A percentile compares a stretch with the other conserved stretches of the same genome.
Conservation (phyloP, 768 basidiomycete genomes). For the Podaxis carcinomalis region DNA sequence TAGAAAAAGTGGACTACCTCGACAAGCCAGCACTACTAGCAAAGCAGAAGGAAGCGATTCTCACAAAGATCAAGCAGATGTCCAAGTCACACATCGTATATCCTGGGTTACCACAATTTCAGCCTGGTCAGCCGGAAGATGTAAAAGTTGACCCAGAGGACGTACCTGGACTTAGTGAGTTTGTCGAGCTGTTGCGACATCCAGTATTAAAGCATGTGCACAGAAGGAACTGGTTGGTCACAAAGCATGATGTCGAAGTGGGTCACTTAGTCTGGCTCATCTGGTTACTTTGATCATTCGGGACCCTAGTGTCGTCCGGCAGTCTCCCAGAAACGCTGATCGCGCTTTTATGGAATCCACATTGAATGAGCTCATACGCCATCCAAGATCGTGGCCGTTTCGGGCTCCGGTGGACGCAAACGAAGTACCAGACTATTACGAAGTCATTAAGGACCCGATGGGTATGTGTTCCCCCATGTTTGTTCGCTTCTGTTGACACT, state of each 20-base stretch:
- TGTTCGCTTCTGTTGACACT: background rate
- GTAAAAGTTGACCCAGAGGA: slow-evolving; percentile 64
- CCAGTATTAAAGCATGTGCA: background rate
- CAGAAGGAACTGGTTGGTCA: slow-evolving; percentile 92
- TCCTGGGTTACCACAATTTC: slow-evolving; percentile 74
- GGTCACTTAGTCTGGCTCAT: slow-evolving; percentile 20
- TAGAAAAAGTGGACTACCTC: slow-evolving; percentile 89
- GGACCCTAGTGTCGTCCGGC: slow-evolving; percentile 27
- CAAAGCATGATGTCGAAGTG: slow-evolving; percentile 74
- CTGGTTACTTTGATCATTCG: background rate
- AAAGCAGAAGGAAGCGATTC: slow-evolving; percentile 84
- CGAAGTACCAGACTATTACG: slow-evolving; percentile 87
- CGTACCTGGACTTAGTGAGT: slow-evolving; percentile 83
- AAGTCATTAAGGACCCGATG: slow-evolving; percentile 89
- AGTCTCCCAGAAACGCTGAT: slow-evolving; percentile 44
- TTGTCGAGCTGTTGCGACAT: background rate
- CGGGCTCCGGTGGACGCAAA: slow-evolving; percentile 69
- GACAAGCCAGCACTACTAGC: slow-evolving; percentile 71
- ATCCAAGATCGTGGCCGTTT: slow-evolving; percentile 88
- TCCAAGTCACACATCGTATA: slow-evolving; percentile 86
- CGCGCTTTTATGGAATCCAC: slow-evolving; percentile 71
- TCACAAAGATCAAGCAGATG: slow-evolving; percentile 82
- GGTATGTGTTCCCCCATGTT: slow-evolving; percentile 45
- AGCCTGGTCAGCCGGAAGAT: slow-evolving; percentile 47
- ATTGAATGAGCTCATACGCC: slow-evolving; percentile 71